Evolutionary conservation across 768 basidiomycete genomes (phyloP).

Genomic region (Rhodosporidiobolus odoratus): DNA sequence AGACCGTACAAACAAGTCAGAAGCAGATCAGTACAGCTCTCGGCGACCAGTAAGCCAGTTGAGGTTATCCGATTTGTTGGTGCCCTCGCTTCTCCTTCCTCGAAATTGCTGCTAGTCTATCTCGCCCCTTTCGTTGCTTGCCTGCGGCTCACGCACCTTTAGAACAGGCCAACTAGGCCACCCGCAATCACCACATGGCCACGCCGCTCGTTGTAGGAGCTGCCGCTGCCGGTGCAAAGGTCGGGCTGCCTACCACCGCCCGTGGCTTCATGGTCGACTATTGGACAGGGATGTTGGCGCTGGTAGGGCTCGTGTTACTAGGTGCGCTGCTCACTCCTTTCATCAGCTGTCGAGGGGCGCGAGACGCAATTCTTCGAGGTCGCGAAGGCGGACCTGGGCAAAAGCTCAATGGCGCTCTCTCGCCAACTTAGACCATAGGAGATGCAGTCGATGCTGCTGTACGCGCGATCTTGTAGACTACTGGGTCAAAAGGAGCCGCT

Average conservation of each 20-base stretch:
- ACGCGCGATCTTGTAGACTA: too few species aligned
- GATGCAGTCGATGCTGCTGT: too few species aligned
- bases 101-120: too few species aligned
- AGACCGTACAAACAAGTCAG: too few species aligned
- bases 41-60: too few species aligned
- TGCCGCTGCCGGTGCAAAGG: not conserved
- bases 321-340: conserved; percentile 1
- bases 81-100: too few species aligned
- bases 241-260: not conserved
- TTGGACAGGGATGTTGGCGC: conserved; percentile 25
- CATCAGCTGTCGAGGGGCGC: not conserved
- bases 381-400: not conserved
- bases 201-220: conserved; percentile 9
- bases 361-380: too few species aligned
- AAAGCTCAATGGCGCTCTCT: not conserved
- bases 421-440: too few species aligned
- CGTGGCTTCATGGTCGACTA: conserved; percentile 18
- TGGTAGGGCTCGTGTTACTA: conserved; percentile 20
- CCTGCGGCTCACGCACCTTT: not conserved
- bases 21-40: too few species aligned
- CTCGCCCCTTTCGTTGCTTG: too few species aligned
- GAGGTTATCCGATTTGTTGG: too few species aligned
- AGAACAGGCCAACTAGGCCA: not conserved
- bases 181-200: not conserved
- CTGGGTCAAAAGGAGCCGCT: too few species aligned